Percentiles rank a stretch among this genome's conserved stretches.
Evolutionary conservation across 495 filamentous ascomycete genomes (phyloP).

Genomic region (Hypomontagnella monticulosa): DNA sequence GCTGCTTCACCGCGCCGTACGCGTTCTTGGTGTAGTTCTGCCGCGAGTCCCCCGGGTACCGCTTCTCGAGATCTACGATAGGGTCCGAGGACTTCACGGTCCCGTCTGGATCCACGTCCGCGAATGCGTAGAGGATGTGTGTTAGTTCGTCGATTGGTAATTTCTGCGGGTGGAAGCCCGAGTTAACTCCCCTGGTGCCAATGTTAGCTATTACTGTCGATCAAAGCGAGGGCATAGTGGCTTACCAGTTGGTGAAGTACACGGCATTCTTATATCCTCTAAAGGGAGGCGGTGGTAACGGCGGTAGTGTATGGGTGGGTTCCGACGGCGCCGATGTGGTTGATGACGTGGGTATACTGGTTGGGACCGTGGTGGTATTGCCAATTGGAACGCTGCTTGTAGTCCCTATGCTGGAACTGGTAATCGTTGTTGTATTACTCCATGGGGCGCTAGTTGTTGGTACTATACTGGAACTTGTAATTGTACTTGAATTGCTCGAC

Average conservation of each 20-base stretch:
- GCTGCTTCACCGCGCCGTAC: conserved; percentile 86
- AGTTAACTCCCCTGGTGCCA: conserved; percentile 31
- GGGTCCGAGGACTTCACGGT: conserved; percentile 41
- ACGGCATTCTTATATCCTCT: conserved; percentile 51
- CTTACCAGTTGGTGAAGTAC: conserved; percentile 61
- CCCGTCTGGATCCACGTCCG: conserved; percentile 49
- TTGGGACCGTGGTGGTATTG: conserved; percentile 2
- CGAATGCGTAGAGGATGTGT: conserved; percentile 83
- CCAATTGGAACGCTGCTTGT: conserved; percentile 3
- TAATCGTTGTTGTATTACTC: conserved; percentile 6
- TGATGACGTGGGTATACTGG: conserved; percentile 25
- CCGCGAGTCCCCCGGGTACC: conserved; percentile 44
- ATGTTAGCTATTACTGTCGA: conserved; percentile 5
- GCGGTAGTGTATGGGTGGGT: conserved; percentile 27
- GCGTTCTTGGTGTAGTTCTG: conserved; percentile 65
- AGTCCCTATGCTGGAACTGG: neutral
- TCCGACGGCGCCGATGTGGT: conserved; percentile 21
- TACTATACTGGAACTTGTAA: neutral
- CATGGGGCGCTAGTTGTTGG: conserved; percentile 3
- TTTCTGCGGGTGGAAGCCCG: conserved; percentile 69
- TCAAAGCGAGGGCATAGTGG: neutral
- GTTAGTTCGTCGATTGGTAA: conserved; percentile 88
- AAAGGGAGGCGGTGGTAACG: conserved; percentile 35
- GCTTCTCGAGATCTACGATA: conserved; percentile 30
- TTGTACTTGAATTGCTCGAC: conserved; percentile 5